A percentile compares a stretch with the other conserved stretches of the same genome.
These are phyloP conservation scores for Claviceps sp. DNA, from an alignment of 2,329 filamentous ascomycete species.

Conservation along the genomic window DNA sequence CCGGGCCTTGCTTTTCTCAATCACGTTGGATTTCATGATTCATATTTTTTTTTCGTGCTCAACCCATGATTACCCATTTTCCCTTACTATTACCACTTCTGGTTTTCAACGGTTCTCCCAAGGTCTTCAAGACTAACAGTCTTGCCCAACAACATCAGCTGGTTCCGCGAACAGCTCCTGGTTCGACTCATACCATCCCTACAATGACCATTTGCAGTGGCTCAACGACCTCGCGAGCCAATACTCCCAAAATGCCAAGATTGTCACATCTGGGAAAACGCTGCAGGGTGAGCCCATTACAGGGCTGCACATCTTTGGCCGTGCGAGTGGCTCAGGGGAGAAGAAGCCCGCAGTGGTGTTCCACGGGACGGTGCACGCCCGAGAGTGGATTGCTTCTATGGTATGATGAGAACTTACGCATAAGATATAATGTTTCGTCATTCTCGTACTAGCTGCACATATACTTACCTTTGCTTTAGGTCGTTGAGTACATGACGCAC, in stretches of 20 bases:
- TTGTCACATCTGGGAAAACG: conserved; percentile 34
- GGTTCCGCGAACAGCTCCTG: conserved; percentile 23
- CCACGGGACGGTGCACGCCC: conserved; percentile 45
- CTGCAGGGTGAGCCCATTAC: conserved; percentile 40
- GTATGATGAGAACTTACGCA: conserved; percentile 14
- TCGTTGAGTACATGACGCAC: conserved; percentile 38
- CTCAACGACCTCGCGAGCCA: conserved; percentile 29
- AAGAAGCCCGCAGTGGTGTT: conserved; percentile 39
- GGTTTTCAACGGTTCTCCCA: too few relatives aligned
- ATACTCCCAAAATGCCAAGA: conserved; percentile 31
- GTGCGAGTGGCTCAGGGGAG: conserved; percentile 18
- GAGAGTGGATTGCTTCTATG: conserved; percentile 47
- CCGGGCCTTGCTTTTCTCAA: not conserved
- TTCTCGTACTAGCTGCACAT: not conserved
- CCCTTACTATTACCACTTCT: too few relatives aligned
- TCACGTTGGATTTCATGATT: not conserved
- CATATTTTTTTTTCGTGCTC: not conserved
- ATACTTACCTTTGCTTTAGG: not conserved
- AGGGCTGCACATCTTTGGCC: conserved; percentile 45
- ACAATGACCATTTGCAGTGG: conserved; percentile 35
- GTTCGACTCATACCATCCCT: conserved; percentile 41
- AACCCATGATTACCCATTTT: too few relatives aligned
- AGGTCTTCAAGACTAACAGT: too few relatives aligned
- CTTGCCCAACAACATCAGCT: conserved; percentile 3
- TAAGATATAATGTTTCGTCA: not conserved